Evolutionary conservation across 2,329 filamentous ascomycete genomes (phyloP), one percentile per base, ranked within the genome.

Genomic region (Escovopsis sp.): DNA sequence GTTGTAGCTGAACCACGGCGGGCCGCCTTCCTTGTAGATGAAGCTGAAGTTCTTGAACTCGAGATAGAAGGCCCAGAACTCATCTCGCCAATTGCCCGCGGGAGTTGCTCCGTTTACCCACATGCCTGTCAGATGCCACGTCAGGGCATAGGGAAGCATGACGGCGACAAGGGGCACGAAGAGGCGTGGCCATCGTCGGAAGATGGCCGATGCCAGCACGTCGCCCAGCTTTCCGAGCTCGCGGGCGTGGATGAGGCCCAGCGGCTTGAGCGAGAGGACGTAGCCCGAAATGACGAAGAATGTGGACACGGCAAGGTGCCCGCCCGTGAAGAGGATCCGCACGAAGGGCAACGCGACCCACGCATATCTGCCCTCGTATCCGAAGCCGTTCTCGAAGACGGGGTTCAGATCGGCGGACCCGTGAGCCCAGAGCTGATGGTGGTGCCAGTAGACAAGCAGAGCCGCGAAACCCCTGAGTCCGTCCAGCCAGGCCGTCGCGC

Each of bases 21-120:
- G 56, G 2, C 67, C 68, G 6, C 72, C 70, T 7, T 61, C 61
- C 29, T 69, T 67, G 55, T 72, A 81, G 27, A 79, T 50, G 48
- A 76, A 81, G 52, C 68, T 80, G 56, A 76, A 80, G 51, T 79
- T 79, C 49, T 80, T 81, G 48, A 71, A 60, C 48, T 80, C 71
- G 40, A 50, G 39, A 42, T 67, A 68, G 45, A 64, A 60, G 5
- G 50, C 44, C 56, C 64, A 69, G 2, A 72, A 40, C 44, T 76
- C 71, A 10, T 62, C 63, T 7, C 48, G 40, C 45, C 65, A 63
- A 23, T 44, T 67, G 4, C 42, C 42, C 39, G 66, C 52, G 10
- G 54, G 50, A 12, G 56, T 51, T 16, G 52, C 52, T 11, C 59
- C 54, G 6, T 57, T 39, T 6, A 57, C 54, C 51, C 58, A 63